Evolutionary conservation across 2,329 filamentous ascomycete genomes (phyloP), one percentile per base, ranked within the genome.

Genomic region (Colletotrichum magnum): DNA sequence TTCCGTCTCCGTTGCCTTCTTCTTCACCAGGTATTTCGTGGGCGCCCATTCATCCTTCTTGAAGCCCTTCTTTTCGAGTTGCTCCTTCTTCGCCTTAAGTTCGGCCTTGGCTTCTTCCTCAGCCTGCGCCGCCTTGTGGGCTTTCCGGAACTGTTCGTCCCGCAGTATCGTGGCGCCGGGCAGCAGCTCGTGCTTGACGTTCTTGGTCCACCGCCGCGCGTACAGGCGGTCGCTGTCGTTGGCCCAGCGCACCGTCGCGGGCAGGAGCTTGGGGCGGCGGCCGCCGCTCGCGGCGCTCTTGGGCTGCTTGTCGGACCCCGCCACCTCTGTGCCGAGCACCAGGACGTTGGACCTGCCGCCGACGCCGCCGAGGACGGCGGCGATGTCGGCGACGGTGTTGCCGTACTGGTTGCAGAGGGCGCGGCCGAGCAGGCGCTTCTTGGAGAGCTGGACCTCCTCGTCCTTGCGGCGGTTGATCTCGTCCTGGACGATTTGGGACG

Each of bases 311-410:
- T 24, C 21, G 21, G 21, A 24, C 28, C 58, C 56, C 28, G 39
- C 69, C 21, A 72, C 58, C 36, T 43, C 68, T 47, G 2, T 53
- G 53, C 52, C 68, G 47, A 15, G 74, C 39, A 74, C 77, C 66
- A 89, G 80, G 74, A 79, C 82, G 77, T 86, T 89, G 41, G 21
- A 24, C 21, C 87, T 87, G 70, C 82, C 80, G 45, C 87, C 87
- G 10, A 76, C 71, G 5, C 88, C 88, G 7, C 78, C 80, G 61
- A 91, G 82, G 24, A 89, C 86, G 24, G 84, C 86, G 0, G 90
- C 89, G 71, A 92, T 83, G 77, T 92, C 90, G 64, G 90, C 90
- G 56, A 92, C 82, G 13, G 84, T 82, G 77, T 91, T 91, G 60
- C 84, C 83, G 77, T 86, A 87, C 79, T 92, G 89, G 75, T 89